Evolutionary conservation across 768 basidiomycete genomes (phyloP).

Genomic region (Aureoboletus auriporus): DNA sequence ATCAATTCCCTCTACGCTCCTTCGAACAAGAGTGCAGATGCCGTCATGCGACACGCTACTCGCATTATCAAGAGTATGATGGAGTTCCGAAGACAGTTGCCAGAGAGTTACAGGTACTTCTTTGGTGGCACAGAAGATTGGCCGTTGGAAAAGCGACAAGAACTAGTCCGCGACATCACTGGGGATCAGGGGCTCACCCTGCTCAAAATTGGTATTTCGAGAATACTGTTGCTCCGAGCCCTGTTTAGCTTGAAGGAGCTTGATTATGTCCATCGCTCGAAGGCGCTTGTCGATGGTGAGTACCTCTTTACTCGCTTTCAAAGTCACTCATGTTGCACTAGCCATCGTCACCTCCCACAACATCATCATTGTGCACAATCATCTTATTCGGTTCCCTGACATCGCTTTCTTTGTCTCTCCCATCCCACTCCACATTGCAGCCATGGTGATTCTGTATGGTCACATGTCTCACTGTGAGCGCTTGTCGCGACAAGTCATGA

Average conservation of each 20-base stretch:
- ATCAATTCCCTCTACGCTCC: slow-evolving; percentile 84
- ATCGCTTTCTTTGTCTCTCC: slow-evolving; percentile 88
- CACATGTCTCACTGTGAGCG: slow-evolving; percentile 77
- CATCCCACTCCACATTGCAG: slow-evolving; percentile 83
- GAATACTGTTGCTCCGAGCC: slow-evolving; percentile 74
- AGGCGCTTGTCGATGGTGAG: slow-evolving; percentile 76
- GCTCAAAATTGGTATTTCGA: slow-evolving; percentile 77
- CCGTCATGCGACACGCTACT: slow-evolving; percentile 71
- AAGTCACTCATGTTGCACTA: slow-evolving; percentile 24
- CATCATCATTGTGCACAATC: slow-evolving; percentile 78
- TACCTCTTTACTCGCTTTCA: background rate
- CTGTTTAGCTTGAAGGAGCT: slow-evolving; percentile 76
- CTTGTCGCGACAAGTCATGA: slow-evolving; percentile 57
- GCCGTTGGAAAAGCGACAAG: slow-evolving; percentile 58
- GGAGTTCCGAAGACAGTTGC: slow-evolving; percentile 64
- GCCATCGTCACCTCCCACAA: slow-evolving; percentile 87
- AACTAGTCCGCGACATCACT: slow-evolving; percentile 68
- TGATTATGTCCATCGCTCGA: slow-evolving; percentile 57
- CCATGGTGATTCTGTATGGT: slow-evolving; percentile 88
- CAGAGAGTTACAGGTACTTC: slow-evolving; percentile 68
- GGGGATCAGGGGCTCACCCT: slow-evolving; percentile 81
- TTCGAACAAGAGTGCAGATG: slow-evolving; percentile 62
- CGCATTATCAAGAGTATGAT: slow-evolving; percentile 76
- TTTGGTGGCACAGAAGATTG: slow-evolving; percentile 79
- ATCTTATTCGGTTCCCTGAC: slow-evolving; percentile 80